Conservation (phyloP, 2,329 filamentous ascomycete species). For the Clarireedia paspali region DNA sequence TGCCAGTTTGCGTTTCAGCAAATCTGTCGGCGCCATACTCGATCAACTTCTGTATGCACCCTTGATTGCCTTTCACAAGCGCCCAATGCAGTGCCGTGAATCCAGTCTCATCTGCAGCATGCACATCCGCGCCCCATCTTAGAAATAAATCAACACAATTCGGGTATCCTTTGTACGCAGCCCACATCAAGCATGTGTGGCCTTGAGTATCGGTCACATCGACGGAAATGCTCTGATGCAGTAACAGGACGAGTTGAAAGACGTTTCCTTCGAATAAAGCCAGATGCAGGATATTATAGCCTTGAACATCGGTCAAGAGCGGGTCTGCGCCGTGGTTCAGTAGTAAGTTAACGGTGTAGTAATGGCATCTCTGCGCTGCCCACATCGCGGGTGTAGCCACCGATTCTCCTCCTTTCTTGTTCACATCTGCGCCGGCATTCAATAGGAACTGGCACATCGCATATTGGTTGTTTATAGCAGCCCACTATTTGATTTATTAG, state of each 20-base stretch:
- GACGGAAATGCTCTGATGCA: conserved; percentile 93
- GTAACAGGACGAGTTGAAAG: conserved; percentile 75
- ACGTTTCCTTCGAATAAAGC: conserved; percentile 97
- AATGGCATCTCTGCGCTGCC: conserved; percentile 94
- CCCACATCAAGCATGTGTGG: conserved; percentile 97
- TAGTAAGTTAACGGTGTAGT: conserved; percentile 90
- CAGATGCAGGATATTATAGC: conserved; percentile 96
- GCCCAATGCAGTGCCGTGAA: conserved; percentile 97
- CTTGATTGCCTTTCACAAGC: conserved; percentile 82
- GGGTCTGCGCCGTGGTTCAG: conserved; percentile 89
- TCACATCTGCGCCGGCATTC: conserved; percentile 71
- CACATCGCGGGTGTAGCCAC: conserved; percentile 91
- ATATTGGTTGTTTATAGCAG: conserved; percentile 97
- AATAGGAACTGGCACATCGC: conserved; percentile 95
- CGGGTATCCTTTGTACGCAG: conserved; percentile 93
- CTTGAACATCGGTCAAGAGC: conserved; percentile 84
- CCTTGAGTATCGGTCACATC: conserved; percentile 84
- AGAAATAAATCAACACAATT: conserved; percentile 87
- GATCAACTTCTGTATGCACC: conserved; percentile 85
- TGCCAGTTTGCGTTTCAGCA: conserved; percentile 79
- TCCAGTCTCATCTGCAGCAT: conserved; percentile 82
- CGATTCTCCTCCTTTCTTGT: conserved; percentile 91
- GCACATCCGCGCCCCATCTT: conserved; percentile 90
- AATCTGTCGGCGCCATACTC: conserved; percentile 95
- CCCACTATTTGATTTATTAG: conserved; percentile 60